phyloP scores from a whole-genome alignment of 768 basidiomycete genomes.

The Phylloporus sp. region DNA sequence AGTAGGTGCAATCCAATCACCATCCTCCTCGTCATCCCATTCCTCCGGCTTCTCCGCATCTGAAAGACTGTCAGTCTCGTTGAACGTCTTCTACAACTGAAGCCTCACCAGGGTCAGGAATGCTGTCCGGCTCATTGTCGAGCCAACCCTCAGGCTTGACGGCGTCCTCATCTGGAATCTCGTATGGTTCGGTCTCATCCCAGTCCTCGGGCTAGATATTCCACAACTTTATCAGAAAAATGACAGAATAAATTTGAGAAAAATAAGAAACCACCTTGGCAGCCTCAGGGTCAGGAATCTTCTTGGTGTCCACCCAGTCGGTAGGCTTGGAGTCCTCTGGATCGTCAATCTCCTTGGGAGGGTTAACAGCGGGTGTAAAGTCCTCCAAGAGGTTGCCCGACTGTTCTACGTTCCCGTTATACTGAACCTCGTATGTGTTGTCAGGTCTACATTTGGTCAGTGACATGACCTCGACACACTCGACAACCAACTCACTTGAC shows the following conservation, averaged over 20 bases:
- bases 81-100: neutral
- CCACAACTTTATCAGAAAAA: neutral
- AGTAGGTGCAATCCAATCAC: constrained; percentile 94
- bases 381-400: constrained; percentile 87
- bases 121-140: constrained; percentile 72
- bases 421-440: constrained; percentile 88
- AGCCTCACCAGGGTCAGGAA: constrained; percentile 80
- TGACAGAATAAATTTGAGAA: neutral
- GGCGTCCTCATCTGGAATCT: constrained; percentile 85
- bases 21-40: constrained; percentile 99
- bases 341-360: constrained; percentile 89
- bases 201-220: constrained; percentile 79
- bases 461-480: neutral
- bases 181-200: constrained; percentile 96
- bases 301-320: constrained; percentile 89
- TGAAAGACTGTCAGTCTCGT: constrained; percentile 19
- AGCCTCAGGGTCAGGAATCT: constrained; percentile 81
- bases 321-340: constrained; percentile 85
- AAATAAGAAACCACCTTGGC: constrained; percentile 52
- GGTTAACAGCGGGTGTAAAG: constrained; percentile 92
- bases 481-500: constrained; percentile 60
- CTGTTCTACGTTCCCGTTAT: constrained; percentile 82
- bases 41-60: constrained; percentile 96
- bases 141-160: constrained; percentile 95
- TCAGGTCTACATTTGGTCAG: constrained; percentile 61